Percentiles rank a stretch among this genome's conserved stretches.
phyloP scores from a whole-genome alignment of 2,329 filamentous ascomycete genomes.

The Colletotrichum cuscutae region DNA sequence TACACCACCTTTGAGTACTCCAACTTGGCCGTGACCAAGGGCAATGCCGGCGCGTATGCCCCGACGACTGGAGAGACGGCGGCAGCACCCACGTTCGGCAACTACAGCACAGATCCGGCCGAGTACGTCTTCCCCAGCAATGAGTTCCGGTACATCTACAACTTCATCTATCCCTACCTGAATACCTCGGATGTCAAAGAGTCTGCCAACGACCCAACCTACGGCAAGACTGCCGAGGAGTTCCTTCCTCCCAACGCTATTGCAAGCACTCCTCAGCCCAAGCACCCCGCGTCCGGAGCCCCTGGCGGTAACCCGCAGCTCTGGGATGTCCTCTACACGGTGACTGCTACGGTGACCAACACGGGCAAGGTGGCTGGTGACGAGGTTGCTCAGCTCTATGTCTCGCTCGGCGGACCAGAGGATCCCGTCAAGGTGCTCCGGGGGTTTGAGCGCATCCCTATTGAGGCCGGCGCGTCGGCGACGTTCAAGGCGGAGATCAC shows the following conservation, averaged over 20 bases:
- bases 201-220: slow-evolving; percentile 68
- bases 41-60: slow-evolving; percentile 60
- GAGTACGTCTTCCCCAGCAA: slow-evolving; percentile 76
- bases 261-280: slow-evolving; percentile 67
- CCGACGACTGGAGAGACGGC: slow-evolving; percentile 71
- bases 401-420: slow-evolving; percentile 81
- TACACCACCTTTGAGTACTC: slow-evolving; percentile 85
- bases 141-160: slow-evolving; percentile 59
- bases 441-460: slow-evolving; percentile 81
- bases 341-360: slow-evolving; percentile 77
- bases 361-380: slow-evolving; percentile 73
- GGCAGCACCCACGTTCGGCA: slow-evolving; percentile 72
- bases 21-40: slow-evolving; percentile 68
- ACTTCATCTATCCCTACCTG: slow-evolving; percentile 78
- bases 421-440: slow-evolving; percentile 77
- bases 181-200: slow-evolving; percentile 67
- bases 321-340: slow-evolving; percentile 76
- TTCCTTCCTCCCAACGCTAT: slow-evolving; percentile 70
- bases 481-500: slow-evolving; percentile 77
- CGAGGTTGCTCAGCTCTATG: slow-evolving; percentile 81
- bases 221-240: slow-evolving; percentile 66
- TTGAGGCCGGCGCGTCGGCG: slow-evolving; percentile 74
- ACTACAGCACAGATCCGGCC: slow-evolving; percentile 67
- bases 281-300: slow-evolving; percentile 59
- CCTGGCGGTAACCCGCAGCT: slow-evolving; percentile 73